These are phyloP conservation scores for Castanospermum australe DNA, from an alignment of 306 rosid species.

Conservation along the genomic window DNA sequence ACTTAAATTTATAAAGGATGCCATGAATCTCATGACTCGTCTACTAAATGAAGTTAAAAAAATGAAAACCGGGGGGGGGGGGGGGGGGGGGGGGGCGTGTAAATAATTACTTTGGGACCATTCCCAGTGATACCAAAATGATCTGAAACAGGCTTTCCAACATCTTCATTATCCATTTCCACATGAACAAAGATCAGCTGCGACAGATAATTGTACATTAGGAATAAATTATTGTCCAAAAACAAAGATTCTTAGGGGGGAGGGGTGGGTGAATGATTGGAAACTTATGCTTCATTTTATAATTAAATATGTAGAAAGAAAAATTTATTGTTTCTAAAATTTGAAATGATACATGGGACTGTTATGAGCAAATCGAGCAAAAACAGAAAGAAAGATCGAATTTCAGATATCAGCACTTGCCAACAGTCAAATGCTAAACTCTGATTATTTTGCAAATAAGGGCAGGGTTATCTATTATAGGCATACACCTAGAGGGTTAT, in stretches of 20 bases:
- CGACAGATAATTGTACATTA: constrained; percentile 38
- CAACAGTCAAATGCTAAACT: not conserved
- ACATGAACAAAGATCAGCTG: constrained; percentile 90
- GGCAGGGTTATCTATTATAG: not conserved
- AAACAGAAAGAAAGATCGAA: no score
- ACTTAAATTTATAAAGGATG: constrained; percentile 16
- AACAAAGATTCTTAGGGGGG: not conserved
- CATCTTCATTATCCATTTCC: constrained; percentile 83
- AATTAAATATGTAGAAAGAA: not conserved
- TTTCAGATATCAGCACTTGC: not conserved
- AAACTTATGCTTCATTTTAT: not conserved
- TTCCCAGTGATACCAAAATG: constrained; percentile 78
- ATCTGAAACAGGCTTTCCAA: constrained; percentile 90
- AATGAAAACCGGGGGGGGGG: no score
- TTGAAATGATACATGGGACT: constrained; percentile 1
- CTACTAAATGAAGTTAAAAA: not conserved
- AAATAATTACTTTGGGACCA: constrained; percentile 67
- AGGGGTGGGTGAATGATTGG: not conserved
- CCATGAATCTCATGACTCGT: not conserved
- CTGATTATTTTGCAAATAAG: not conserved
- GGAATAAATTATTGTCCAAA: constrained; percentile 11
- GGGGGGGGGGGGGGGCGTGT: not conserved
- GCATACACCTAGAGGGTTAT: not conserved
- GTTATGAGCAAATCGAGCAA: not conserved
- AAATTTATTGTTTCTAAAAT: not conserved